Conservation (phyloP, 495 filamentous ascomycete species). For the Penicillium coffeae region DNA sequence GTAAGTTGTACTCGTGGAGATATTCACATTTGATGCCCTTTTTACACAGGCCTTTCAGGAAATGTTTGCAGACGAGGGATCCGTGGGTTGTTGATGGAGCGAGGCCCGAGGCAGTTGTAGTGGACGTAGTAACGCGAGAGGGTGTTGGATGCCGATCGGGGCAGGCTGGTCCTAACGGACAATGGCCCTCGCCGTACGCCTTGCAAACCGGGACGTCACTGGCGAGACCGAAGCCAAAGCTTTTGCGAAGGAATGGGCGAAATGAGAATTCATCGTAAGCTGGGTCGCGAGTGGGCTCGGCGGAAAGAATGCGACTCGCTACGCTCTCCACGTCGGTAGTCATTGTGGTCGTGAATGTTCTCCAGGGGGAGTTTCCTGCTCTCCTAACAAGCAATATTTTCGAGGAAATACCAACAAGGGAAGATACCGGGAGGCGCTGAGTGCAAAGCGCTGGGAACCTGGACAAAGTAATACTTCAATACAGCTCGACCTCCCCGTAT, state of each 20-base stretch:
- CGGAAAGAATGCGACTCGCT: constrained; percentile 34
- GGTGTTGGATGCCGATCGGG: constrained; percentile 60
- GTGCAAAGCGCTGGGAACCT: no score
- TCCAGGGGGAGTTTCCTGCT: no score
- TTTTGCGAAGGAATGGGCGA: constrained; percentile 66
- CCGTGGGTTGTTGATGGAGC: constrained; percentile 50
- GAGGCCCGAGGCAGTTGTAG: constrained; percentile 52
- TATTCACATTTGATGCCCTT: constrained; percentile 96
- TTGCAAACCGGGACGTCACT: constrained; percentile 76
- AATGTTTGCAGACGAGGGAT: constrained; percentile 94
- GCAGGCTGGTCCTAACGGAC: constrained; percentile 71
- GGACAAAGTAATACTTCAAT: no score
- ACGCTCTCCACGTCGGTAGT: constrained; percentile 32
- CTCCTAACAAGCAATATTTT: no score
- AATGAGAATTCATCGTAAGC: constrained; percentile 64
- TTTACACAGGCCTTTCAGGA: constrained; percentile 94
- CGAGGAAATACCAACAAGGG: no score
- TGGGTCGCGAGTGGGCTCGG: constrained; percentile 47
- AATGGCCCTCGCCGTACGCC: constrained; percentile 73
- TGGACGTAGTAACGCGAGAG: constrained; percentile 42
- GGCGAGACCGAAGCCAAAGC: constrained; percentile 72
- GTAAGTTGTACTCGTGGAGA: constrained; percentile 95
- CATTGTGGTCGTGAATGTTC: constrained; percentile 26
- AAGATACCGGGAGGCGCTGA: no score
- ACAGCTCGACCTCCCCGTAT: no score